phyloP scores from a whole-genome alignment of 2,329 filamentous ascomycete species.

The Cladosporium sphaerospermum region DNA sequence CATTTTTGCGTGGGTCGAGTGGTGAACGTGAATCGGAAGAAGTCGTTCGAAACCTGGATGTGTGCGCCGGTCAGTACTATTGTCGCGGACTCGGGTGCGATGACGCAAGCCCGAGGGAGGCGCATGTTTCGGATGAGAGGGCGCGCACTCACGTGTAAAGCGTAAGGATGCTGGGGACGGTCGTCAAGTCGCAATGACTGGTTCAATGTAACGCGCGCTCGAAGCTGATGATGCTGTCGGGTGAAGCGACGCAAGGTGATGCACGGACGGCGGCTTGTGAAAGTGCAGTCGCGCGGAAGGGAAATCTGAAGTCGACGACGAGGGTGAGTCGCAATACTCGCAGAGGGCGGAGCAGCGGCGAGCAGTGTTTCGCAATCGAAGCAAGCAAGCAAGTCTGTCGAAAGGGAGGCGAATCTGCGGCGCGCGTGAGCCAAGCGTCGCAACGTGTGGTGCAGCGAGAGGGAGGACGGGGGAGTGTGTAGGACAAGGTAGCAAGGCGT shows the following conservation, averaged over 20 bases:
- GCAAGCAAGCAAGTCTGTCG: slow-evolving; percentile 8
- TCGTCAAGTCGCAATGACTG: slow-evolving; percentile 1
- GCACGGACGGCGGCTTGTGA: slow-evolving; percentile 24
- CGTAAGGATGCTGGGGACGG: slow-evolving; percentile 8
- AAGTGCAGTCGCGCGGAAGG: slow-evolving; percentile 6
- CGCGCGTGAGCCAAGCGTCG: slow-evolving; percentile 11
- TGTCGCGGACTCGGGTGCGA: background rate
- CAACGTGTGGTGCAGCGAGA: slow-evolving; percentile 9
- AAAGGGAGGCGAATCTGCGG: slow-evolving; percentile 6
- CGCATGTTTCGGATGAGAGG: background rate
- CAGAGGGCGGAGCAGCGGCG: no score
- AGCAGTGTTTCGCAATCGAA: slow-evolving; percentile 1
- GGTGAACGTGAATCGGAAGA: background rate
- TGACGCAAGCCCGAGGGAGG: background rate
- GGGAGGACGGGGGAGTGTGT: background rate
- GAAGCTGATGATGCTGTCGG: background rate
- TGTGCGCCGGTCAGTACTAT: background rate
- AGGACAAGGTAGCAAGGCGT: slow-evolving; percentile 9
- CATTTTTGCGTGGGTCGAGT: slow-evolving; percentile 39
- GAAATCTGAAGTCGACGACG: slow-evolving; percentile 3
- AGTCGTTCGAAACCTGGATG: background rate
- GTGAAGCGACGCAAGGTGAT: slow-evolving; percentile 13
- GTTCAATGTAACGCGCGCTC: slow-evolving; percentile 5
- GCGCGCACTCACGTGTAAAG: slow-evolving; percentile 17
- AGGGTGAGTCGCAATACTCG: background rate